Evolutionary conservation across 495 filamentous ascomycete species (phyloP), one percentile per base, ranked within the genome.

Genomic region (Haplographium delicatum): DNA sequence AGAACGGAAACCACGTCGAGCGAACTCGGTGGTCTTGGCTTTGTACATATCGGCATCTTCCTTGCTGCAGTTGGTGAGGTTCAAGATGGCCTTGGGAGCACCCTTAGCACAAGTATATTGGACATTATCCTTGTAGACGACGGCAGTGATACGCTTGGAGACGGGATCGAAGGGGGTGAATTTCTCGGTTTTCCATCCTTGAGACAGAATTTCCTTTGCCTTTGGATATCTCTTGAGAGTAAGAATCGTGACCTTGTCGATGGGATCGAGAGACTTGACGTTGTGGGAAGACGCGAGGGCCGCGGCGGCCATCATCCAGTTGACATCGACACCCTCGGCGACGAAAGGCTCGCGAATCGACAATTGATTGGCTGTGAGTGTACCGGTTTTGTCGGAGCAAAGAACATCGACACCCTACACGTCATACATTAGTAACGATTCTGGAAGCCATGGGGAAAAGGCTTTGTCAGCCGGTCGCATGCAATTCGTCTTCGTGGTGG

Each of bases 261-360:
- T 86, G 59, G 83, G 83, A 63, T 87, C 83, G 41, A 87, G 74
- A 60, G 83, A 83, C 73, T 86, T 87, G 66, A 84, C 71, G 70
- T 86, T 87, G 71, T 87, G 83, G 51, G 83, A 86, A 37, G 83
- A 87, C 50, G 83, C 83, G 45, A 87, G 76, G 53, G 82, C 83
- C 41, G 83, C 83, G 51, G 84, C 81, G 52, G 82, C 82, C 82
- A 87, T 85, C 82, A 86, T 85, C 82, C 83, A 87, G 72, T 86
- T 82, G 67, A 86, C 78, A 71, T 85, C 82, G 59, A 84, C 76
- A 65, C 82, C 83, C 69, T 86, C 83, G 51, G 81, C 76, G 64
- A 85, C 81, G 69, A 83, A 87, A 44, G 82, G 83, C 64, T 86
- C 83, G 67, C 83, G 82, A 64, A 86, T 87, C 62, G 74, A 79